Evolutionary conservation across 495 filamentous ascomycete genomes (phyloP).

Genomic region (Glutinoglossum americanum): DNA sequence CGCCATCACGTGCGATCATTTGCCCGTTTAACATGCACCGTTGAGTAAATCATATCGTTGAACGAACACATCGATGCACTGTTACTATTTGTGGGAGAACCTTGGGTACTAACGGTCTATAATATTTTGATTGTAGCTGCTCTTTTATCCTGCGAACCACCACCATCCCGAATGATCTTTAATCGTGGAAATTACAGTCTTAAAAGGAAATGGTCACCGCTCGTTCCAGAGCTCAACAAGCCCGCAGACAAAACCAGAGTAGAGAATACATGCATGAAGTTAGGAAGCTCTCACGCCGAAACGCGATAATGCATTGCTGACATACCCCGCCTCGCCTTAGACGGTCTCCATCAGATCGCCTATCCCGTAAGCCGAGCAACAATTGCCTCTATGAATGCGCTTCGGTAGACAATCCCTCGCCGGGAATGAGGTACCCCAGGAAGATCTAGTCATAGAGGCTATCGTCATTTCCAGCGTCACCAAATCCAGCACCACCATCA

Average conservation of each 20-base stretch:
- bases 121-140: not conserved
- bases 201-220: not conserved
- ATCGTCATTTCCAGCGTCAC: conserved; percentile 56
- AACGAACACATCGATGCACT: no score
- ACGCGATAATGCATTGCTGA: not conserved
- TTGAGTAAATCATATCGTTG: no score
- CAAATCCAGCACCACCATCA: conserved; percentile 7
- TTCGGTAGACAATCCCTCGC: no score
- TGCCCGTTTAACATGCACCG: no score
- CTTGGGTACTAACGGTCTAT: not conserved
- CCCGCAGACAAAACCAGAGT: not conserved
- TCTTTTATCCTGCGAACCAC: not conserved
- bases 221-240: not conserved
- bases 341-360: not conserved
- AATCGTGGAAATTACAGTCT: not conserved
- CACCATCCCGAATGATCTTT: not conserved
- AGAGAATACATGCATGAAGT: not conserved
- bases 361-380: not conserved
- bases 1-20: no score
- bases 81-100: not conserved
- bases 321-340: not conserved
- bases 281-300: not conserved
- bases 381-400: not conserved
- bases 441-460: conserved; percentile 47
- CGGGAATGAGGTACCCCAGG: not conserved